These are phyloP conservation scores for Sambucus nigra DNA, from an alignment of 129 eudicot genomes.

Conservation along the genomic window DNA sequence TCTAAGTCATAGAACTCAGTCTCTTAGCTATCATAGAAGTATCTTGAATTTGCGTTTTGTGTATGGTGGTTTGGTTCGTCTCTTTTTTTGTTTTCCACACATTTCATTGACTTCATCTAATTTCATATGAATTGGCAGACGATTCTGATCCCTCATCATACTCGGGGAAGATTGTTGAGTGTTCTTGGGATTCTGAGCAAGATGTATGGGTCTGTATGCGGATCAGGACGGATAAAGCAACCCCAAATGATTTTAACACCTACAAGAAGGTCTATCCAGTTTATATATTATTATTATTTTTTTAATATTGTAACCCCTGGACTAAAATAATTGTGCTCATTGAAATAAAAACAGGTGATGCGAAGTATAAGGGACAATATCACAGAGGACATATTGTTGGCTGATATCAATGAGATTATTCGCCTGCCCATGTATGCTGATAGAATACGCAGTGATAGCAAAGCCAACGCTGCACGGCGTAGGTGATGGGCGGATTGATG, in stretches of 20 bases:
- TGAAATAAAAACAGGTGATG: slow-evolving; percentile 49
- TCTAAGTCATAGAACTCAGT: no score
- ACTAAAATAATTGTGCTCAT: background rate
- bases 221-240: slow-evolving; percentile 66
- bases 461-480: slow-evolving; percentile 47
- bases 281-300: no score
- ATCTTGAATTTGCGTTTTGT: no score
- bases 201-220: slow-evolving; percentile 82
- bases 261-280: slow-evolving; percentile 53
- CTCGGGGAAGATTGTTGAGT: slow-evolving; percentile 84
- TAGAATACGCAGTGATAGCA: slow-evolving; percentile 70
- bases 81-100: background rate
- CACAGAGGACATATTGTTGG: slow-evolving; percentile 71
- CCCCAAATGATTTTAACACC: slow-evolving; percentile 86
- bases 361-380: slow-evolving; percentile 92
- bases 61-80: no score
- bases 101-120: no score
- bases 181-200: slow-evolving; percentile 75
- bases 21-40: no score
- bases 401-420: slow-evolving; percentile 64
- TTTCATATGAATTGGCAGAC: slow-evolving; percentile 39
- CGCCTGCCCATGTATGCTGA: slow-evolving; percentile 89
- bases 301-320: background rate
- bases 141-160: slow-evolving; percentile 54
- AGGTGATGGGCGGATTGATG: slow-evolving; percentile 25